phyloP scores from a whole-genome alignment of 2,329 filamentous ascomycete species.

The Xylariaceae sp. region DNA sequence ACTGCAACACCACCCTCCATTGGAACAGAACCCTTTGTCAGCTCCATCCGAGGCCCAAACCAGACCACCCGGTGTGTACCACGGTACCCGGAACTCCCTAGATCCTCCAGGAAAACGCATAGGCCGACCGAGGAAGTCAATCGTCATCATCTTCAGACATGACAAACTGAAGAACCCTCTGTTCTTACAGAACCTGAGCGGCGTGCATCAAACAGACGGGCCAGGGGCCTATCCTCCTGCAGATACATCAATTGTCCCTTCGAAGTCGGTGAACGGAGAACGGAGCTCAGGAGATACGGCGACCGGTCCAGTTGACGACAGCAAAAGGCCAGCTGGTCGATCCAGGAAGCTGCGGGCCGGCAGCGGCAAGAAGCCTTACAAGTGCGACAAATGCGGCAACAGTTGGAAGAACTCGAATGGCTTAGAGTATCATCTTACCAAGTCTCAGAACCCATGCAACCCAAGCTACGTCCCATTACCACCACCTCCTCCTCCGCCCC shows the following conservation, averaged over 20 bases:
- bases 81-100: slow-evolving; percentile 19
- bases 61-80: slow-evolving; percentile 19
- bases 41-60: slow-evolving; percentile 1
- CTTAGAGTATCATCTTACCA: slow-evolving; percentile 50
- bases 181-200: slow-evolving; percentile 13
- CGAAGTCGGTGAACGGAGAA: background rate
- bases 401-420: slow-evolving; percentile 52
- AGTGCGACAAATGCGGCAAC: slow-evolving; percentile 45
- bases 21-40: no score
- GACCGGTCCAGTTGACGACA: background rate
- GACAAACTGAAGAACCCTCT: slow-evolving; percentile 19
- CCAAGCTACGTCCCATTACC: slow-evolving; percentile 35
- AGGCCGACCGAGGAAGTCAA: slow-evolving; percentile 22
- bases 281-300: background rate
- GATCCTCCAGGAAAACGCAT: slow-evolving; percentile 17
- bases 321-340: no score
- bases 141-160: slow-evolving; percentile 22
- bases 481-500: slow-evolving; percentile 20
- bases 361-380: slow-evolving; percentile 22
- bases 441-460: slow-evolving; percentile 48
- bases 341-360: background rate
- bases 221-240: no score
- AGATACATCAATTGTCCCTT: no score
- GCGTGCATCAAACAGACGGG: no score
- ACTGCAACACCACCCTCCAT: no score